Conservation (phyloP, 805 yeast species). For the Pachysolen tannophilus region DNA sequence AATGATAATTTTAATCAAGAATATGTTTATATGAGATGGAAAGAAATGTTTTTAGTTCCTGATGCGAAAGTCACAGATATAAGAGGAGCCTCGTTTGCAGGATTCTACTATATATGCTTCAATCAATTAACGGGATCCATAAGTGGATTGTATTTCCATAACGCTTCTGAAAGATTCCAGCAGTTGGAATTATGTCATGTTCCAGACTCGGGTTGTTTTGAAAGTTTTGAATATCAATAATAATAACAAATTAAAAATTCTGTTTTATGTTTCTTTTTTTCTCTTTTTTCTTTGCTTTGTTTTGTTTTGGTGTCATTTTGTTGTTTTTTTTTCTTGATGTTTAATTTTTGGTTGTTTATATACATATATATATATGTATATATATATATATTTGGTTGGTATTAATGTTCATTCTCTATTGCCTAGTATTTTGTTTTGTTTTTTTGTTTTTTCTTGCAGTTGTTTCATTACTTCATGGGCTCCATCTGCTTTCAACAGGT, state of each 20-base stretch:
- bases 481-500: no score
- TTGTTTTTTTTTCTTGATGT: not conserved
- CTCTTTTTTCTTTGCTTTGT: not conserved
- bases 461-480: no score
- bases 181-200: conserved; percentile 57
- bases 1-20: conserved; percentile 27
- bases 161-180: conserved; percentile 72
- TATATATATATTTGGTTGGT: no score
- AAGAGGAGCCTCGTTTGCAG: conserved; percentile 80
- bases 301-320: not conserved
- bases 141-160: conserved; percentile 77
- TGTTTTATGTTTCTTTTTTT: not conserved
- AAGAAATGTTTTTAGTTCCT: conserved; percentile 79
- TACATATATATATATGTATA: not conserved
- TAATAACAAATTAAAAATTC: not conserved
- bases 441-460: no score
- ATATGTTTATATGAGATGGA: conserved; percentile 87
- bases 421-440: no score
- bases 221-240: conserved; percentile 22
- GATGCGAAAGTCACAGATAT: conserved; percentile 59
- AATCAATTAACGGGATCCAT: conserved; percentile 71
- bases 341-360: not conserved
- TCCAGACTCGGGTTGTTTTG: conserved; percentile 37
- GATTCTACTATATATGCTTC: conserved; percentile 82
- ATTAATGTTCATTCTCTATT: no score